A percentile compares a stretch with the other conserved stretches of the same genome.
phyloP scores from a whole-genome alignment of 2,329 filamentous ascomycete genomes.

The Phialophora chinensis region DNA sequence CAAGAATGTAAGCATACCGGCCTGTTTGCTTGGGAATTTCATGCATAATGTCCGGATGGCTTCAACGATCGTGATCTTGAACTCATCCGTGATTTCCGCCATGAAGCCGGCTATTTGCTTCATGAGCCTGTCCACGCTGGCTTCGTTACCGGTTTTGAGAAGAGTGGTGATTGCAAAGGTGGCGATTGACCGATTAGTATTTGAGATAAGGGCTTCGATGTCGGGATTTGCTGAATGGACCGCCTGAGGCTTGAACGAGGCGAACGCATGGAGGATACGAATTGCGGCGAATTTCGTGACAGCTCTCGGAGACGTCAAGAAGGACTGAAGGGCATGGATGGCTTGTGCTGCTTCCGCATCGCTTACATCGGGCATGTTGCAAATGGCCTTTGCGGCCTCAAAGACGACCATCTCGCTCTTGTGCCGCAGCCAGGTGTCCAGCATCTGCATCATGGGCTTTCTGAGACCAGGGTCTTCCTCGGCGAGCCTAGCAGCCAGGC shows the following conservation, averaged over 20 bases:
- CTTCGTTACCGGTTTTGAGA: conserved; percentile 97
- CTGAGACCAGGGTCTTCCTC: conserved; percentile 88
- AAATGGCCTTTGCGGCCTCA: conserved; percentile 97
- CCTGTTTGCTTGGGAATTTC: conserved; percentile 98
- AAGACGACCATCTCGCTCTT: conserved; percentile 99
- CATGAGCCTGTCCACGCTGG: conserved; percentile 95
- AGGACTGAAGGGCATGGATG: conserved; percentile 93
- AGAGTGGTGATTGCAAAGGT: conserved; percentile 98
- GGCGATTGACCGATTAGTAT: conserved; percentile 94
- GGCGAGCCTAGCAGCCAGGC: conserved; percentile 88
- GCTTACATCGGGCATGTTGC: conserved; percentile 89
- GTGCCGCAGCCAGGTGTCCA: conserved; percentile 95
- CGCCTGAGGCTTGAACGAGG: conserved; percentile 91
- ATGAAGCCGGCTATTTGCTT: conserved; percentile 98
- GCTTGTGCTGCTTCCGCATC: conserved; percentile 91
- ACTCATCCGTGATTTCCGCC: conserved; percentile 98
- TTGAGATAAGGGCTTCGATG: conserved; percentile 95
- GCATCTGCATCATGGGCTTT: conserved; percentile 94
- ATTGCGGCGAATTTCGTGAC: conserved; percentile 98
- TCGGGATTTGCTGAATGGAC: conserved; percentile 95
- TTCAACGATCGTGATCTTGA: conserved; percentile 99
- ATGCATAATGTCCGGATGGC: conserved; percentile 94
- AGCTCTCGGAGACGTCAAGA: conserved; percentile 91
- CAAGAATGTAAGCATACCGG: conserved; percentile 95
- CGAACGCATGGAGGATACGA: conserved; percentile 93